Percentiles rank a stretch among this genome's conserved stretches.
Conservation (phyloP, 164 flowering plant species). For the Vitis vinifera region ASM3070453v1 NC_081817.1:1588501-1589000, state of each 20-base stretch:
- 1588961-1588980: conserved; percentile 81
- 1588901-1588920: conserved; percentile 97
- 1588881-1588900: conserved; percentile 62
- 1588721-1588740: too few species aligned
- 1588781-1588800: too few species aligned
- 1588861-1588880: conserved; percentile 37
- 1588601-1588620: not conserved
- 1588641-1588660: too few species aligned
- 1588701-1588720: too few species aligned
- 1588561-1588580: not conserved
- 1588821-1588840: conserved; percentile 25
- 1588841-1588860: conserved; percentile 3
- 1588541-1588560: not conserved
- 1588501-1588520: conserved; percentile 72
- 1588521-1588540: conserved; percentile 55
- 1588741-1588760: too few species aligned
- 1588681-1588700: too few species aligned
- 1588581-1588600: not conserved
- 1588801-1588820: too few species aligned
- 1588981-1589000: conserved; percentile 83
- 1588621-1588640: too few species aligned
- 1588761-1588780: too few species aligned
- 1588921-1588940: conserved; percentile 91
- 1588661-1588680: too few species aligned
- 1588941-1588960: conserved; percentile 94